phyloP scores from a whole-genome alignment of 352 stramenopile genomes.

The Lagenidium giganteum region DNA sequence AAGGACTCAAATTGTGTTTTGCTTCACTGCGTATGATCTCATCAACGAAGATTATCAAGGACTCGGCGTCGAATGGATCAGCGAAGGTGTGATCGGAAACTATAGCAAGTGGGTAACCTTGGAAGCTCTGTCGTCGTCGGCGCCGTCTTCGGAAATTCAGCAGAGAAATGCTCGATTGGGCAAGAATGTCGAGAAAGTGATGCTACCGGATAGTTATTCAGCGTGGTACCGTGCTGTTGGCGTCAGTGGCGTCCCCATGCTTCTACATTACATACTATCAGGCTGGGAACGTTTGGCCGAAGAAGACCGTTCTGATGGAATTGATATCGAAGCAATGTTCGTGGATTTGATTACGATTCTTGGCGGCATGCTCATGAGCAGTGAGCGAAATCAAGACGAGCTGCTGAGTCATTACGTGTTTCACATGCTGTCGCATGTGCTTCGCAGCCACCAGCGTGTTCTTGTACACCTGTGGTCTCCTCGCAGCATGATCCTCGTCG shows the following conservation, averaged over 20 bases:
- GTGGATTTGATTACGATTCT: constrained; percentile 65
- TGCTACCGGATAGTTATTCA: constrained; percentile 32
- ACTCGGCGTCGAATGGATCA: constrained; percentile 65
- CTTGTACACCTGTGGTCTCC: constrained; percentile 55
- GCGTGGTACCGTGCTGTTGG: constrained; percentile 56
- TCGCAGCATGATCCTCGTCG: constrained; percentile 53
- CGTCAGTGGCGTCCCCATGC: constrained; percentile 35
- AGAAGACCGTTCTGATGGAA: background rate
- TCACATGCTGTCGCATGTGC: constrained; percentile 57
- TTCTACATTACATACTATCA: constrained; percentile 64
- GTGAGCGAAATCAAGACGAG: constrained; percentile 10
- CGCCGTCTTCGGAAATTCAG: constrained; percentile 75
- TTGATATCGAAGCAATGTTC: constrained; percentile 30
- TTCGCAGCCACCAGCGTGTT: constrained; percentile 35
- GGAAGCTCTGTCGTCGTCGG: constrained; percentile 42
- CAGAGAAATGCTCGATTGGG: constrained; percentile 61
- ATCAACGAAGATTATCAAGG: constrained; percentile 54
- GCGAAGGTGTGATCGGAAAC: constrained; percentile 38
- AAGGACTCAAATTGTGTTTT: constrained; percentile 71
- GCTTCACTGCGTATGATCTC: constrained; percentile 56
- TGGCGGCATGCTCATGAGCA: constrained; percentile 51
- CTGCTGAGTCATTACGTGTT: constrained; percentile 48
- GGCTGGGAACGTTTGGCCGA: constrained; percentile 24
- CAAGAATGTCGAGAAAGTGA: constrained; percentile 47
- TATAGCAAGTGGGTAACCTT: constrained; percentile 64